A percentile compares a stretch with the other conserved stretches of the same genome.
Evolutionary conservation across 345 rosid species (phyloP).

Genomic region (Hevea brasiliensis): DNA sequence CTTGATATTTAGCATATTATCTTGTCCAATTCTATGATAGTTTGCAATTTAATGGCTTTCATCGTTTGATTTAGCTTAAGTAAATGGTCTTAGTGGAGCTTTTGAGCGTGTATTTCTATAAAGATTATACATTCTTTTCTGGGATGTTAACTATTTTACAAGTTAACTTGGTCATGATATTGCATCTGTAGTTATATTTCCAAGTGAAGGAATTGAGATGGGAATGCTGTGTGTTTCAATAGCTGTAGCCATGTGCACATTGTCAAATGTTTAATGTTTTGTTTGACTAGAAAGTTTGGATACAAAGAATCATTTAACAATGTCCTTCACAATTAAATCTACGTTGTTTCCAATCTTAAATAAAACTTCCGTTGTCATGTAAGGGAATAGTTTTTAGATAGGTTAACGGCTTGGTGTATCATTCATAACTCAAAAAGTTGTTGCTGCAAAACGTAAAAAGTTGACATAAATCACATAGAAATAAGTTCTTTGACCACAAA

Average conservation of each 20-base stretch:
- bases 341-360: not conserved
- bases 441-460: not conserved
- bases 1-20: not conserved
- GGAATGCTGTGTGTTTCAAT: not conserved
- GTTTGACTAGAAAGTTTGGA: not conserved
- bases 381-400: not conserved
- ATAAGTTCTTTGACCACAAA: not conserved
- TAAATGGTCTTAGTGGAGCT: not conserved
- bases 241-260: not conserved
- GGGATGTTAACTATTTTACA: not conserved
- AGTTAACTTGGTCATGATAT: not conserved
- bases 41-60: not conserved
- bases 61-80: not conserved
- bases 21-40: not conserved
- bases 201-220: not conserved
- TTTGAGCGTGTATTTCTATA: not conserved
- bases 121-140: not conserved
- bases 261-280: not conserved
- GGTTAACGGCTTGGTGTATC: not conserved
- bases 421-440: not conserved
- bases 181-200: not conserved
- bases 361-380: too few relatives aligned
- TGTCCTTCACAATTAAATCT: not conserved
- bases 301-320: too few relatives aligned
- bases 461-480: not conserved